A percentile compares a stretch with the other conserved stretches of the same genome.
phyloP scores from a whole-genome alignment of 1,284 basidiomycete species.

The Irpex lacteus region DNA sequence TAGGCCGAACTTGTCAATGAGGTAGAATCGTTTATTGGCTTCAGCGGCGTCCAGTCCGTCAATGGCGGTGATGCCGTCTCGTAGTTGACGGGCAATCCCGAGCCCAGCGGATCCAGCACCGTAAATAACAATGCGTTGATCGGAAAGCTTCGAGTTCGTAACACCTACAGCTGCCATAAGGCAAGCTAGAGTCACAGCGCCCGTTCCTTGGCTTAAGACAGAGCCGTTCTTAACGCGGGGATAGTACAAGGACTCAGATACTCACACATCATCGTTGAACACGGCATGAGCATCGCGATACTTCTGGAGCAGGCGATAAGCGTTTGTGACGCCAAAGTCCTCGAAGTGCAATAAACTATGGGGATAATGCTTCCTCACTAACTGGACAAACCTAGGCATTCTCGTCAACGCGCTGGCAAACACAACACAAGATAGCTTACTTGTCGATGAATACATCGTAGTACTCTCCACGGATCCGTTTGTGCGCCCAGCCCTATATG shows the following conservation, averaged over 20 bases:
- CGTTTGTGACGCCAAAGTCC: slow-evolving; percentile 77
- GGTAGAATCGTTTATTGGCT: slow-evolving; percentile 65
- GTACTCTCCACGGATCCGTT: slow-evolving; percentile 59
- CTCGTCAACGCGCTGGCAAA: background rate
- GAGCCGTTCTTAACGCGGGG: slow-evolving; percentile 3
- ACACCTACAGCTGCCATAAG: slow-evolving; percentile 74
- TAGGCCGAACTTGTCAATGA: slow-evolving; percentile 60
- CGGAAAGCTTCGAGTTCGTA: slow-evolving; percentile 63
- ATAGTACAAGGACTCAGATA: background rate
- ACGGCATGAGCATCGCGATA: slow-evolving; percentile 67
- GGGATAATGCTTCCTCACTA: slow-evolving; percentile 42
- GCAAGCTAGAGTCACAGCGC: slow-evolving; percentile 81
- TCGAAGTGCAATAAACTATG: slow-evolving; percentile 70
- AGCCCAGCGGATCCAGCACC: slow-evolving; percentile 84
- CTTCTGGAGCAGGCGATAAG: slow-evolving; percentile 64
- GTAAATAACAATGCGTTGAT: slow-evolving; percentile 78
- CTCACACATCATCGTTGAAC: slow-evolving; percentile 81
- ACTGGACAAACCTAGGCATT: slow-evolving; percentile 37
- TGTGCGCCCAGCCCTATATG: slow-evolving; percentile 60
- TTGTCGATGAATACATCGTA: slow-evolving; percentile 72
- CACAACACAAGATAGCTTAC: slow-evolving; percentile 31
- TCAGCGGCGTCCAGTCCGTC: slow-evolving; percentile 56
- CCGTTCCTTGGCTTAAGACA: slow-evolving; percentile 71
- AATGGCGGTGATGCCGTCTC: slow-evolving; percentile 70
- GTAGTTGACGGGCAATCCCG: slow-evolving; percentile 71